Evolutionary conservation across 257 asterid species (phyloP).

Genomic region (Nicotiana obtusifolia): DNA sequence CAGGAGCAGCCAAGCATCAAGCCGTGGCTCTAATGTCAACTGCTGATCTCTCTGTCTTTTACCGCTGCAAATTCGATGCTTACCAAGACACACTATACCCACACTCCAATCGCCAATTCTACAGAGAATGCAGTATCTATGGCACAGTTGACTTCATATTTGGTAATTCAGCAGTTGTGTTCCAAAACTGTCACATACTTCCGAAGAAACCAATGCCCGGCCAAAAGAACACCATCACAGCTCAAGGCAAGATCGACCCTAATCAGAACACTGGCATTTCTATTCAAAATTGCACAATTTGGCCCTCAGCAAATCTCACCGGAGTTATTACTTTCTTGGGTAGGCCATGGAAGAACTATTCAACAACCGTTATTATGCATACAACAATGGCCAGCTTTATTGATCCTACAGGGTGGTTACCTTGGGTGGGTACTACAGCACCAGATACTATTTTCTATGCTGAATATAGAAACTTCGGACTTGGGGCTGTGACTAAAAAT

Average conservation of each 20-base stretch:
- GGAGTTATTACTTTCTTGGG: constrained; percentile 25
- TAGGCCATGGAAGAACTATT: constrained; percentile 37
- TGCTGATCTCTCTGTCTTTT: constrained; percentile 18
- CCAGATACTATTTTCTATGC: constrained; percentile 31
- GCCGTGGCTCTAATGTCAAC: constrained; percentile 20
- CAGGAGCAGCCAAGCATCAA: constrained; percentile 24
- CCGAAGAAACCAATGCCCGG: constrained; percentile 16
- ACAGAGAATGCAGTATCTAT: constrained; percentile 17
- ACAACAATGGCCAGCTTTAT: constrained; percentile 17
- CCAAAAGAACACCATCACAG: constrained; percentile 21
- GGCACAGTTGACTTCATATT: constrained; percentile 26
- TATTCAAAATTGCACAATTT: constrained; percentile 25
- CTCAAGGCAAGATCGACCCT: constrained; percentile 22
- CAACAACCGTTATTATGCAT: constrained; percentile 14
- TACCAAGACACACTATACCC: constrained; percentile 21
- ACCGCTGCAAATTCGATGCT: constrained; percentile 12
- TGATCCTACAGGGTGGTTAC: constrained; percentile 33
- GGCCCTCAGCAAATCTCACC: constrained; percentile 10
- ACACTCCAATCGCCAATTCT: constrained; percentile 23
- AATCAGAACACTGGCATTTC: constrained; percentile 25
- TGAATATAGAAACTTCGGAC: constrained; percentile 23
- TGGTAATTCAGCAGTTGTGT: constrained; percentile 21
- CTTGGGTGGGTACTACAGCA: constrained; percentile 19
- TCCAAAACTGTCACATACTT: constrained; percentile 19
- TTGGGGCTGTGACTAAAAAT: constrained; percentile 15